These are phyloP conservation scores for Quercus cerris DNA, from an alignment of 306 rosid genomes.

Conservation along the genomic window DNA sequence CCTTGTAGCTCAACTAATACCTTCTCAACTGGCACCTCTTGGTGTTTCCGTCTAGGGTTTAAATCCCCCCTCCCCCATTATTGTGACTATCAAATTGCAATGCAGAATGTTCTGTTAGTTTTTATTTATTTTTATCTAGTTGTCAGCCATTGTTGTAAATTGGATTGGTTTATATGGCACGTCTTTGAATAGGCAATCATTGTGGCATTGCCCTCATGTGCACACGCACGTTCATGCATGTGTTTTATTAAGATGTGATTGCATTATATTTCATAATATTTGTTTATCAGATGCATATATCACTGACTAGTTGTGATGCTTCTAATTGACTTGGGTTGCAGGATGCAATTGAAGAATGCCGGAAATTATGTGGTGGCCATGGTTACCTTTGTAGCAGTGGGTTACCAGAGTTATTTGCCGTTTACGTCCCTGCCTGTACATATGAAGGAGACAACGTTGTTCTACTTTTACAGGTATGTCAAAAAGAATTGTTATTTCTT, in stretches of 20 bases:
- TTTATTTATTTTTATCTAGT: conserved; percentile 1
- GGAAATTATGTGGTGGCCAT: conserved; percentile 94
- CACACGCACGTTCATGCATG: not conserved
- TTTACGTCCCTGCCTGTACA: conserved; percentile 90
- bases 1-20: no score
- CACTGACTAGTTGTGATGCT: not conserved
- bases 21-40: no score
- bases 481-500: not conserved
- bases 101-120: not conserved
- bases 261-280: not conserved
- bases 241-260: not conserved
- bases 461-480: conserved; percentile 82
- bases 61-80: no score
- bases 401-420: conserved; percentile 95
- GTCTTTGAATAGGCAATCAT: not conserved
- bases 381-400: conserved; percentile 97
- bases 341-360: conserved; percentile 97
- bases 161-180: not conserved
- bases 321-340: conserved; percentile 25
- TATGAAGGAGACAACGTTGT: conserved; percentile 97
- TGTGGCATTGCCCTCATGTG: not conserved
- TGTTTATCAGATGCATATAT: not conserved
- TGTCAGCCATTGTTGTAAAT: conserved; percentile 5
- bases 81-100: no score
- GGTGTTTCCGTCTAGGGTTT: no score